Evolutionary conservation across 768 basidiomycete species (phyloP), one percentile per base, ranked within the genome.

Genomic region (Daedalea quercina): DNA sequence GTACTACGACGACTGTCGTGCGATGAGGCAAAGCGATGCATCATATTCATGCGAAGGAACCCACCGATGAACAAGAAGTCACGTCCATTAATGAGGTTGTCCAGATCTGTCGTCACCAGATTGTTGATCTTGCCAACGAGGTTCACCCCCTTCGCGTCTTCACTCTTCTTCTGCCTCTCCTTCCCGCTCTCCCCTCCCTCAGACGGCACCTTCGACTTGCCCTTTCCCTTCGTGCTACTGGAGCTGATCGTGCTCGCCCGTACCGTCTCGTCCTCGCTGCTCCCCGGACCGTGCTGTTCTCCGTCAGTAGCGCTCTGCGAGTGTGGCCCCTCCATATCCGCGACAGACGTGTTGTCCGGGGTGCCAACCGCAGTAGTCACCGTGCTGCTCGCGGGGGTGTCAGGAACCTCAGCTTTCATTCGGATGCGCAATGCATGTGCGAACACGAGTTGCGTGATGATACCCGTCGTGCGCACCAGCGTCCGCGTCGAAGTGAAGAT

Each of bases 71-170:
- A 56, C 31, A 65, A 40, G 47, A 65, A 65, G 46, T 66, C 62
- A 11, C 67, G 63, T n/a, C 62, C 68, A 1, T 61, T 59, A 17
- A 62, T 44, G 17, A 70, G 46, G 35, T 61, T 63, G 45, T 55
- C 60, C 22, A 53, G n/a, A 25, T 53, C 52, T 4, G 37, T 81
- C 6, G 86, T 82, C 37, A 87, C 79, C 6, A 90, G 67, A 51
- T 87, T 90, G 64, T 85, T 90, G 63, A 90, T 84, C 63, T 81
- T 86, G 9, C 89, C 88, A 41, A 82, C 25, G 20, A 89, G 67
- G 60, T 85, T 84, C 9, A 68, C 44, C 35, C 54, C 34, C 22
- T 34, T 46, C 12, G 19, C 20, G 2, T 22, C 33, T n/a, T 34
- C 20, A 17, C 20, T 22, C 11, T 40, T 40, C 37, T 40, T 40